Percentiles rank a stretch among this genome's conserved stretches.
Conservation (phyloP, 140 eudicot genomes). For the Oenanthe javanica region DNA sequence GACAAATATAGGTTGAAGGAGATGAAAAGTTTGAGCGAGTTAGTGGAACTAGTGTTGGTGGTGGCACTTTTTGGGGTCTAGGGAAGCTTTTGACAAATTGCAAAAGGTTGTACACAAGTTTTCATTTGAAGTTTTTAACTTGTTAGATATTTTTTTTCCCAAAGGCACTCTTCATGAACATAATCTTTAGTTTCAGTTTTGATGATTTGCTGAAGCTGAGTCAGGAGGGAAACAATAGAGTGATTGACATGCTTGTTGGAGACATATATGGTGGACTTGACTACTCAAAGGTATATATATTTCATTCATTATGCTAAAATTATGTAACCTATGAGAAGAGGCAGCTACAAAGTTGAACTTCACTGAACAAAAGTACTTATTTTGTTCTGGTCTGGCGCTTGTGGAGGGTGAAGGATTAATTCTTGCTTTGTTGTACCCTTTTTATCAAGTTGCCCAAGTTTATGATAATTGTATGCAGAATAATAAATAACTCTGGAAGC, state of each 20-base stretch:
- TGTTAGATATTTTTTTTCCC: neutral
- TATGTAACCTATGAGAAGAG: neutral
- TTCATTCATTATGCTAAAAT: neutral
- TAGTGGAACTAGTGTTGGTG: conserved; percentile 98
- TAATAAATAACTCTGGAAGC: no score
- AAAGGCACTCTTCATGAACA: neutral
- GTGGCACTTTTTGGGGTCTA: conserved; percentile 98
- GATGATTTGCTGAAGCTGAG: conserved; percentile 95
- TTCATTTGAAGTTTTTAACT: neutral
- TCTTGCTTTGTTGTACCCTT: no score
- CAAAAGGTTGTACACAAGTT: conserved; percentile 45
- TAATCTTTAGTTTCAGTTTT: conserved; percentile 41
- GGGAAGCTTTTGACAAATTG: conserved; percentile 92
- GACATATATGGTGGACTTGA: conserved; percentile 93
- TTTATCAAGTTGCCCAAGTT: no score
- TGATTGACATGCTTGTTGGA: conserved; percentile 96
- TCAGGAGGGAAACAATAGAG: conserved; percentile 82
- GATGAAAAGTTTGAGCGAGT: conserved; percentile 79
- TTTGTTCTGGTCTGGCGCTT: neutral
- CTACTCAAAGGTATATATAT: conserved; percentile 63
- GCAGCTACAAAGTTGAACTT: neutral
- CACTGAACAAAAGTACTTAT: neutral
- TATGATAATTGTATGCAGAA: no score
- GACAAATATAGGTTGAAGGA: conserved; percentile 67
- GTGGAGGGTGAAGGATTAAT: no score